These are phyloP conservation scores for Melaleuca alternifolia DNA, from an alignment of 345 rosid genomes.

Conservation along the genomic window DNA sequence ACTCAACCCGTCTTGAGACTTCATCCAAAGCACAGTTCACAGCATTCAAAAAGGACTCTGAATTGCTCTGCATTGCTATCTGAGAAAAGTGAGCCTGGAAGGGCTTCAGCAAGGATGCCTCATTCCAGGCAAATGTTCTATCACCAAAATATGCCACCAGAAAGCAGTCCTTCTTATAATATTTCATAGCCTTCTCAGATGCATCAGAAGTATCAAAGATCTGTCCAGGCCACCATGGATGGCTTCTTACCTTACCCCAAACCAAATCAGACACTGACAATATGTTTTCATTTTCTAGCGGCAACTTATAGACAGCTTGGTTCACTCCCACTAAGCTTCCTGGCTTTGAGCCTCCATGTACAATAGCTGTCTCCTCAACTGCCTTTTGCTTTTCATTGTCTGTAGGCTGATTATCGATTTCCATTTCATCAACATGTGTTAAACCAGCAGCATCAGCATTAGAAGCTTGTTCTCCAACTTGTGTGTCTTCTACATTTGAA, in stretches of 20 bases:
- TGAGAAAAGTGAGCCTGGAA: slow-evolving; percentile 44
- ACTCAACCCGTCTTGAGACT: slow-evolving; percentile 42
- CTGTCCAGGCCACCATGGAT: slow-evolving; percentile 91
- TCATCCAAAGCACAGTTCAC: slow-evolving; percentile 58
- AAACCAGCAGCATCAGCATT: slow-evolving; percentile 16
- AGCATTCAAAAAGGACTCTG: slow-evolving; percentile 49
- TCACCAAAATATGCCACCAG: slow-evolving; percentile 76
- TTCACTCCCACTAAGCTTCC: slow-evolving; percentile 10
- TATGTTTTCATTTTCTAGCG: slow-evolving; percentile 28
- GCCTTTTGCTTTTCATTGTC: slow-evolving; percentile 1
- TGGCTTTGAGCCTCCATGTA: slow-evolving; percentile 6
- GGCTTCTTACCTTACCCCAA: slow-evolving; percentile 77
- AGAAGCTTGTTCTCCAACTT: slow-evolving; percentile 6
- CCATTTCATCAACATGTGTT: slow-evolving; percentile 24
- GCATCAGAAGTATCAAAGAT: slow-evolving; percentile 62
- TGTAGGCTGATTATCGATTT: slow-evolving; percentile 22
- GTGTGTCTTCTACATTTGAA: neutral
- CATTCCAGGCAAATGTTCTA: slow-evolving; percentile 72
- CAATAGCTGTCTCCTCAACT: slow-evolving; percentile 8
- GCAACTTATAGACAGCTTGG: slow-evolving; percentile 33
- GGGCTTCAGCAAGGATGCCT: slow-evolving; percentile 44
- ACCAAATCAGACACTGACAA: slow-evolving; percentile 50
- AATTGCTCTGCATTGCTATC: slow-evolving; percentile 46
- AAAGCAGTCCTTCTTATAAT: slow-evolving; percentile 50
- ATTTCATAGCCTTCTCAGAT: slow-evolving; percentile 47